Evolutionary conservation across 768 basidiomycete genomes (phyloP).

Genomic region (Fibroporia radiculosa): DNA sequence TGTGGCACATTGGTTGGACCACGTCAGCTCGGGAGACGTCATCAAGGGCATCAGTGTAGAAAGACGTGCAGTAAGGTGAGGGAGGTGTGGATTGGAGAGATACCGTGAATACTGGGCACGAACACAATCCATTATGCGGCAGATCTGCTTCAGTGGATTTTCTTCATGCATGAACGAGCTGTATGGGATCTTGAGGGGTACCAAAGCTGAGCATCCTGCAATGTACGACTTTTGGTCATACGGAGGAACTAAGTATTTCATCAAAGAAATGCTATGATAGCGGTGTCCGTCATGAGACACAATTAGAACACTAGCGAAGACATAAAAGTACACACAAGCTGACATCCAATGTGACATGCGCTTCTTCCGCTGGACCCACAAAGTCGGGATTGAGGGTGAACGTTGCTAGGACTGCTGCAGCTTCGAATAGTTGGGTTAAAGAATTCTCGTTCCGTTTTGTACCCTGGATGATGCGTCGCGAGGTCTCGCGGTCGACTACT

Average conservation of each 20-base stretch:
- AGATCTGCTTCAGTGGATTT: neutral
- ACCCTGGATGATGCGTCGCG: neutral
- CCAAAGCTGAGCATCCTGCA: neutral
- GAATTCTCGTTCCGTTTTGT: neutral
- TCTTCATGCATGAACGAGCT: neutral
- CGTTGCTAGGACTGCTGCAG: neutral
- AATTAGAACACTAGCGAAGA: neutral
- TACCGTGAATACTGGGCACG: neutral
- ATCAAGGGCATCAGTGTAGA: neutral
- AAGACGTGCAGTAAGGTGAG: neutral
- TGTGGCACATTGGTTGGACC: neutral
- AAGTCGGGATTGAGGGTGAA: neutral
- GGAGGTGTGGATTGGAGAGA: constrained; percentile 1
- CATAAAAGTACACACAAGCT: neutral
- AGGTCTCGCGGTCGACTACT: neutral
- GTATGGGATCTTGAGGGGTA: neutral
- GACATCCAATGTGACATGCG: neutral
- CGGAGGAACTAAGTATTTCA: neutral
- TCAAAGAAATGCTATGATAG: neutral
- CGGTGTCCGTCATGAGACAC: neutral
- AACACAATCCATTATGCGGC: neutral
- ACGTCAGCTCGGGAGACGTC: neutral
- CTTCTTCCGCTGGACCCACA: neutral
- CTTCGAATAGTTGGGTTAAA: neutral
- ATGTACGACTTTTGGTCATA: neutral